Evolutionary conservation across 163 green algal genomes (phyloP), one percentile per base, ranked within the genome.

Genomic region (Prototheca wickerhamii): DNA sequence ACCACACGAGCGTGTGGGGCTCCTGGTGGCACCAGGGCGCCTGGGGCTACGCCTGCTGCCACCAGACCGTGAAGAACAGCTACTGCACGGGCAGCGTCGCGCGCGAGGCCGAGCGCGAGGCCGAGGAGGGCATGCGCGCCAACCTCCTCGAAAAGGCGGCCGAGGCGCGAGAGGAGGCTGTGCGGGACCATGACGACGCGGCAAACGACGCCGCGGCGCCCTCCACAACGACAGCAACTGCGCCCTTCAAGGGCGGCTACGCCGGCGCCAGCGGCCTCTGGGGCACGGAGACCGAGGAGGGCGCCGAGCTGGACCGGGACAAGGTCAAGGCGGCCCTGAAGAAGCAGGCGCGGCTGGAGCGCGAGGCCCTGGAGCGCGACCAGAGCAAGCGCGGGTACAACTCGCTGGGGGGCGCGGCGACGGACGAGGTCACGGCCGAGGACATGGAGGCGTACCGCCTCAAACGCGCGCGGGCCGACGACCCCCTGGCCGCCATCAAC

Each of bases 41-140:
- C 33, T 99, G 93, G 93, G 93, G 93, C 56, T 99, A 93, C 70
- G 86, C 85, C 0, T 99, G 93, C 84, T 99, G 93, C 77, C 85
- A 90, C 67, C 76, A 81, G 69, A 80, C 58, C 4, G 56, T 87
- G 25, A 89, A 89, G 72, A 94, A 95, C 76, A 87, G 75, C 67
- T 98, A 98, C 73, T 99, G 93, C 78, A 95, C 84, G 33, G 93
- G 93, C 60, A 4, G 51, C 32, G 40, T 34, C 4, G 37, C 57
- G 60, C n/a, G 50, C 57, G 21, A 56, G 18, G 35, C 20, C 4
- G 23, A 34, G 25, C 12, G 52, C 6, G 26, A 15, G 4, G 35
- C 7, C 33, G 18, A 23, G 40, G 40, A 12, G 12, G 40, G 40
- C 40, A 17, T 50, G 40, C 40, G 28, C 51, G 12, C n/a, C n/a